Evolutionary conservation across 129 eudicot genomes (phyloP).

Genomic region (Centaurea solstitialis): DNA sequence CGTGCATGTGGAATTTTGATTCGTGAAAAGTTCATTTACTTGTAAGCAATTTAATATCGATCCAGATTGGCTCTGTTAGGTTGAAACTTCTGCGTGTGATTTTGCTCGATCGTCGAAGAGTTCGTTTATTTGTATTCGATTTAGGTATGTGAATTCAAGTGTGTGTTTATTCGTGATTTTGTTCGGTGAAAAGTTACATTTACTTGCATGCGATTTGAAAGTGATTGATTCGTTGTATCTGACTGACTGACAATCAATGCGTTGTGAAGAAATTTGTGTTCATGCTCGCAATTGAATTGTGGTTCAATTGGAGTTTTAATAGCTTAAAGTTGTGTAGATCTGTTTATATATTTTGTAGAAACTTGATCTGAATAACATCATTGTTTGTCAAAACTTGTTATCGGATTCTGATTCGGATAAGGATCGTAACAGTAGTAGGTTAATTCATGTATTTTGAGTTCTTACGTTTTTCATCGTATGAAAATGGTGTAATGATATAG

Average conservation of each 20-base stretch:
- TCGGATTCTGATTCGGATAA: neutral
- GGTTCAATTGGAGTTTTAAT: neutral
- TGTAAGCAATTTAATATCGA: neutral
- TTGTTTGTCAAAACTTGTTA: neutral
- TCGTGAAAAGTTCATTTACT: neutral
- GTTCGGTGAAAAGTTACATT: neutral
- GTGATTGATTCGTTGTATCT: neutral
- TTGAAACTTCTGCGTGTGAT: neutral
- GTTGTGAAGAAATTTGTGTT: conserved; percentile 6
- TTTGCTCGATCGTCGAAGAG: neutral
- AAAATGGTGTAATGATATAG: neutral
- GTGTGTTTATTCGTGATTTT: neutral
- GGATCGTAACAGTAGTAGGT: neutral
- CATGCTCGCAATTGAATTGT: neutral
- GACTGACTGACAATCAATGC: neutral
- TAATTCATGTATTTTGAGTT: neutral
- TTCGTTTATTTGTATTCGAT: neutral
- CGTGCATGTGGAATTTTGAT: neutral
- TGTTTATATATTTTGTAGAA: neutral
- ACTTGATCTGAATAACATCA: neutral
- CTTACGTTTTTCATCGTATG: neutral
- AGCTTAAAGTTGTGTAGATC: neutral
- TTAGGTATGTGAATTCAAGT: neutral
- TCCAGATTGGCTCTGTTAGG: neutral
- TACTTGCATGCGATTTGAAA: neutral